Base-by-base conservation (phyloP, 805 yeast species). In the Kockiozyma suomiensis region DNA sequence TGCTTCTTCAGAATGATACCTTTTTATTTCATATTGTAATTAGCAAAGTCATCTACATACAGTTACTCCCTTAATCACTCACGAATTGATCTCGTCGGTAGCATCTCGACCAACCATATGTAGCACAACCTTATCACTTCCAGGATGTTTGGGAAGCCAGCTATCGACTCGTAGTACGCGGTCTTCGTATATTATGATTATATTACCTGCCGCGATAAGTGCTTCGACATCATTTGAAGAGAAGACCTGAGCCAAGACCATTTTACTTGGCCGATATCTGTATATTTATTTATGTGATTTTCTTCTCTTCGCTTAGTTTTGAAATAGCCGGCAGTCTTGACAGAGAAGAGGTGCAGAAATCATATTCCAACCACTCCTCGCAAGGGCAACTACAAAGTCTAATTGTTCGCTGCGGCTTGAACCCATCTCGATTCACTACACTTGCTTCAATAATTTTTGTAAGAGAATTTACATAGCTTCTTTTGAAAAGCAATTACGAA, bases 101-200 rank as follows among this genome's bases (percentile, higher is more conserved):
- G 96, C 96, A 73, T 90, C 96, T 58, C 93, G 76, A 1, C 97
- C 97, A 2, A 90, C 82, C 86, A 90, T 79, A 73, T 91, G 97
- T 67, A 78, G 78, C 5, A 91, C 85, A 1, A 96, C 92, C 69
- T 84, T 87, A 60, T 86, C 92, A 4, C 97, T 97, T 15, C 97
- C 97, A 0, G 97, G 97, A 72, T 90, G 97, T 52, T 68, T 77
- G 26, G 77, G 77, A 37, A 90, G 72, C 97, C 96, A 90, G 7
- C 74, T 64, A 56, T 90, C 85, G 1, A 91, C 76, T 65, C 84
- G 81, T 43, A 90, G 76, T 4, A 87, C 96, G 21, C 74, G 61
- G 48, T 79, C 75, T 38, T 85, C 76, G 69, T 83, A 86, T 2
- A 90, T 85, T 41, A 90, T 89, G 30, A 90, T 80, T 25, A 84